Base-by-base conservation (phyloP, 1,284 basidiomycete genomes). In the Ceratobasidium sp. region DNA sequence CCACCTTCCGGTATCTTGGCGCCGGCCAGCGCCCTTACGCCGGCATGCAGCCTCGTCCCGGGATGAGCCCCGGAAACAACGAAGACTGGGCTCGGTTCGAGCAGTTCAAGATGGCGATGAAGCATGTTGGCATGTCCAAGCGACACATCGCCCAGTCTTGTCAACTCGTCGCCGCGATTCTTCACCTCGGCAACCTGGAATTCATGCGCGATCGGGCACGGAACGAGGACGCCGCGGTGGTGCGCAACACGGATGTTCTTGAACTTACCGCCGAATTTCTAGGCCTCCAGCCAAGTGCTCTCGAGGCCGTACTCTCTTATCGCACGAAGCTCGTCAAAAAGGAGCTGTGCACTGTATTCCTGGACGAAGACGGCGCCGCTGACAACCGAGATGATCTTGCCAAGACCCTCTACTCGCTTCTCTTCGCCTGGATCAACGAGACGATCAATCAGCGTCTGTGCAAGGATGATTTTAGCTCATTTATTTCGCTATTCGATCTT, bases 361-460 rank as follows among this genome's bases (percentile, higher is more conserved):
- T 99, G 65, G 95, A 98, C 80, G 90, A 94, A 0, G 96, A 98
- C 79, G 94, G 92, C 64, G 95, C 97, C 1, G 92, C 94, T 0
- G 90, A 92, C 79, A 97, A 98, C 79, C 87, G 96, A 72, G 97
- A 98, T 80, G 94, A 97, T 80, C 90, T 98, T 48, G 94, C 96
- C 19, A 92, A 95, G 80, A 92, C 93, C 0, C 88, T 98, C 0
- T 98, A 99, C 81, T 95, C 94, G 11, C 88, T 99, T 1, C 88
- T 99, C 19, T 99, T 99, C 80, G 90, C 94, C 0, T 99, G 96
- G 98, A 84, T 98, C 78, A 98, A 96, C 81, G 97, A 99, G 81
- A 89, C 95, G 80, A 91, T 99, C 84, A 98, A 99, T 82, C 91
- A 97, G 79, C 93, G 92, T 71, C 88, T 98, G 29, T 97, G 94